phyloP scores from a whole-genome alignment of 352 stramenopile species.

The Pythium sp. region DNA sequence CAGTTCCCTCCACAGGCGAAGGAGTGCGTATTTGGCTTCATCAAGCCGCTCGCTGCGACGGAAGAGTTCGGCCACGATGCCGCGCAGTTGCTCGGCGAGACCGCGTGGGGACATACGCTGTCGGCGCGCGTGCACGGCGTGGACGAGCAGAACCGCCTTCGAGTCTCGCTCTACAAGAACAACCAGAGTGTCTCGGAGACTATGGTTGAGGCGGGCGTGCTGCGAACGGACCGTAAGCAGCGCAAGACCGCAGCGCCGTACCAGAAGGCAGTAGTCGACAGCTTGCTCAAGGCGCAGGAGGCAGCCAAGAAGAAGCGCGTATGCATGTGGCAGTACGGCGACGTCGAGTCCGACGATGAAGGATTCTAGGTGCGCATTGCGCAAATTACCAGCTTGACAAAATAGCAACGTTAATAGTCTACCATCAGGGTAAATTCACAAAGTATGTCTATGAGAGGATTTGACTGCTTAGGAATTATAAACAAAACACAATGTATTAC shows the following conservation, averaged over 20 bases:
- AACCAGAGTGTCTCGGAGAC: constrained; percentile 88
- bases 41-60: constrained; percentile 78
- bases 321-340: constrained; percentile 96
- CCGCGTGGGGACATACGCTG: constrained; percentile 92
- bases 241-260: constrained; percentile 57
- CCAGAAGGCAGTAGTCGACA: constrained; percentile 84
- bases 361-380: constrained; percentile 12
- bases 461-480: background rate
- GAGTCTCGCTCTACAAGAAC: constrained; percentile 77
- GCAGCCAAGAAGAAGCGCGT: constrained; percentile 89
- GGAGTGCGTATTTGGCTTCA: constrained; percentile 81
- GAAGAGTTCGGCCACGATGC: constrained; percentile 93
- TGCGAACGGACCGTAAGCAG: constrained; percentile 84
- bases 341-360: constrained; percentile 96
- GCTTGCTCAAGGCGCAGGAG: constrained; percentile 90
- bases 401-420: constrained; percentile 7
- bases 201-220: constrained; percentile 87
- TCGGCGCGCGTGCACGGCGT: constrained; percentile 65
- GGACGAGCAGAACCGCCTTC: constrained; percentile 68
- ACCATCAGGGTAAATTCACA: constrained; percentile 7
- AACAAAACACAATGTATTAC: background rate
- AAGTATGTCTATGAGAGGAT: background rate
- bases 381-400: too few relatives aligned
- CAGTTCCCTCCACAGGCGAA: constrained; percentile 89
- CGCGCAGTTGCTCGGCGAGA: constrained; percentile 84